A percentile compares a stretch with the other conserved stretches of the same genome.
phyloP scores from a whole-genome alignment of 1,284 basidiomycete species.

The Tetrapyrgos nigripes region DNA sequence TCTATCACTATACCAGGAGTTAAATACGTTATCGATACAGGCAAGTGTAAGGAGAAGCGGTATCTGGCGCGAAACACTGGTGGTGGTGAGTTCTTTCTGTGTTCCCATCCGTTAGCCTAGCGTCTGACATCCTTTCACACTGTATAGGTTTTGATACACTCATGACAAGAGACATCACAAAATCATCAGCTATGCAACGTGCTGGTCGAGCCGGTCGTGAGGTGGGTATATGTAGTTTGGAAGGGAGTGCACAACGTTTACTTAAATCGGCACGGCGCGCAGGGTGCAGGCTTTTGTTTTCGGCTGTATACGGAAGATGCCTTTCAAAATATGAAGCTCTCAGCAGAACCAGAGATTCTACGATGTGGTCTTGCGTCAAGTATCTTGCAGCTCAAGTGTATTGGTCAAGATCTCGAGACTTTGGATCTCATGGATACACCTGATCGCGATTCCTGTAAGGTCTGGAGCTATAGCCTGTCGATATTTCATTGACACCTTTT shows the following conservation, averaged over 20 bases:
- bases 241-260: neutral
- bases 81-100: slow-evolving; percentile 55
- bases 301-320: slow-evolving; percentile 86
- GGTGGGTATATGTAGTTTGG: slow-evolving; percentile 44
- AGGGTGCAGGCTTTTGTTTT: slow-evolving; percentile 86
- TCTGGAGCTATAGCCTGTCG: neutral
- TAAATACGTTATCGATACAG: slow-evolving; percentile 94
- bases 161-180: slow-evolving; percentile 84
- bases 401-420: slow-evolving; percentile 79
- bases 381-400: slow-evolving; percentile 84
- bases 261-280: slow-evolving; percentile 12
- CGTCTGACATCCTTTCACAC: slow-evolving; percentile 4
- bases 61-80: slow-evolving; percentile 74
- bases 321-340: slow-evolving; percentile 69
- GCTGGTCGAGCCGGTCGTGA: slow-evolving; percentile 94
- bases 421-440: slow-evolving; percentile 90
- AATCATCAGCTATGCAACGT: slow-evolving; percentile 87
- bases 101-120: slow-evolving; percentile 4
- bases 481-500: slow-evolving; percentile 5
- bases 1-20: slow-evolving; percentile 98
- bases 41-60: slow-evolving; percentile 95
- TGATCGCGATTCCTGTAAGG: slow-evolving; percentile 71
- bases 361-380: slow-evolving; percentile 85
- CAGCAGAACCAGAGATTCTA: slow-evolving; percentile 87
- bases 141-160: slow-evolving; percentile 88